Evolutionary conservation across 257 asterid species (phyloP).

Genomic region (Penstemon newberryi): DNA sequence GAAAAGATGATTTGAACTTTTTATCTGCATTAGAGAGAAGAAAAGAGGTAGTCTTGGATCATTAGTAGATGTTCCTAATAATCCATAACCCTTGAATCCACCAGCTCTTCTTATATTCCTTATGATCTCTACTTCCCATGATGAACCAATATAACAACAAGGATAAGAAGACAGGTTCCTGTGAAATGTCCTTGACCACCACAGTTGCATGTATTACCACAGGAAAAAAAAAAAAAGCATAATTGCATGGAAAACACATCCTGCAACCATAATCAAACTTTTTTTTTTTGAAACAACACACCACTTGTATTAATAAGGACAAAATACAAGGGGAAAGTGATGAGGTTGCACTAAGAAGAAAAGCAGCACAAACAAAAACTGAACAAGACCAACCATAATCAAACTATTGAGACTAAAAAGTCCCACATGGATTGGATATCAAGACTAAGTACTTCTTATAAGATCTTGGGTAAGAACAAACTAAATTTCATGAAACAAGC

Average conservation of each 20-base stretch:
- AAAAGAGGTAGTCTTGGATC: neutral
- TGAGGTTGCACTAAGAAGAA: no score
- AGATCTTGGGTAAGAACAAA: no score
- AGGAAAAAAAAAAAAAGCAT: neutral
- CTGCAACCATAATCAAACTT: conserved; percentile 12
- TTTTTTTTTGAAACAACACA: no score
- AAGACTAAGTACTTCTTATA: no score
- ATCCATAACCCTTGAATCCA: neutral
- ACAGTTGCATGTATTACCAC: conserved; percentile 13
- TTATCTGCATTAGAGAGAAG: neutral
- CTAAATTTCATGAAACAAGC: neutral
- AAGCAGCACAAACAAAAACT: no score
- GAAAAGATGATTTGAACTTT: neutral
- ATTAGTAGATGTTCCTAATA: neutral
- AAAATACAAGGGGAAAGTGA: no score
- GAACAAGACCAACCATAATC: no score
- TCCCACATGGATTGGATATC: no score
- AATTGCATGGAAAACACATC: conserved; percentile 15
- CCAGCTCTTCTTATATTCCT: neutral
- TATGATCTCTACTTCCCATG: no score
- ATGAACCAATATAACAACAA: conserved; percentile 6
- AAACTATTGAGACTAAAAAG: no score
- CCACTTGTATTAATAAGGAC: no score
- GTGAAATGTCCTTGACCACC: neutral
- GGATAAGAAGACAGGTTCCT: neutral